Percentiles rank a stretch among this genome's conserved stretches.
Conservation (phyloP, 495 filamentous ascomycete species). For the Pseudoneurospora amorphoporcata region DNA sequence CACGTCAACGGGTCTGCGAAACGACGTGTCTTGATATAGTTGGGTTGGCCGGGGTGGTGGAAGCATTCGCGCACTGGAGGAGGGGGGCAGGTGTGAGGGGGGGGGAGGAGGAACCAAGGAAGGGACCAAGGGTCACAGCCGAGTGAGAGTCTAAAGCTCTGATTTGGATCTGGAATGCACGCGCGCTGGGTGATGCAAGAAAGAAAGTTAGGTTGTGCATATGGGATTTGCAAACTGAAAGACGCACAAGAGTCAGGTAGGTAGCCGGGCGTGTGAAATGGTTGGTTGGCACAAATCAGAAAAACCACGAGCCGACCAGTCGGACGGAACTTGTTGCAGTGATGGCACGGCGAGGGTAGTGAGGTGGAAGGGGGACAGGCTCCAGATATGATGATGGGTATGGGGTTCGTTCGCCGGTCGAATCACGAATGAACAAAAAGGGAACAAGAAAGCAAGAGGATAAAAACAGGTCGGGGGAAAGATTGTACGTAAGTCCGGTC, state of each 20-base stretch:
- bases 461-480: slow-evolving; percentile 1
- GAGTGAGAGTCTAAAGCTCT: slow-evolving; percentile 14
- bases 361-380: neutral
- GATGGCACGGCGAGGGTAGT: neutral
- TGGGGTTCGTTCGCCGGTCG: neutral
- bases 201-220: slow-evolving; percentile 24
- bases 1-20: slow-evolving; percentile 36
- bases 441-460: neutral
- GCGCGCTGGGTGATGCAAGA: slow-evolving; percentile 31
- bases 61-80: slow-evolving; percentile 11
- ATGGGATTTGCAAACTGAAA: slow-evolving; percentile 1
- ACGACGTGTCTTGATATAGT: slow-evolving; percentile 50
- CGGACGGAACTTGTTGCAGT: slow-evolving; percentile 3
- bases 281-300: slow-evolving; percentile 26
- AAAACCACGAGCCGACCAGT: neutral
- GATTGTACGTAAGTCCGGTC: neutral
- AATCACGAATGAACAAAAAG: neutral
- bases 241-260: neutral
- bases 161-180: slow-evolving; percentile 30
- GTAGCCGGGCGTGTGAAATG: neutral
- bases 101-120: neutral
- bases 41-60: slow-evolving; percentile 29
- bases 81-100: neutral
- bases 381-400: neutral
- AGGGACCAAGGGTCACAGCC: slow-evolving; percentile 11